Evolutionary conservation across 1,284 basidiomycete species (phyloP), one percentile per base, ranked within the genome.

Genomic region (Trametes hirsuta): DNA sequence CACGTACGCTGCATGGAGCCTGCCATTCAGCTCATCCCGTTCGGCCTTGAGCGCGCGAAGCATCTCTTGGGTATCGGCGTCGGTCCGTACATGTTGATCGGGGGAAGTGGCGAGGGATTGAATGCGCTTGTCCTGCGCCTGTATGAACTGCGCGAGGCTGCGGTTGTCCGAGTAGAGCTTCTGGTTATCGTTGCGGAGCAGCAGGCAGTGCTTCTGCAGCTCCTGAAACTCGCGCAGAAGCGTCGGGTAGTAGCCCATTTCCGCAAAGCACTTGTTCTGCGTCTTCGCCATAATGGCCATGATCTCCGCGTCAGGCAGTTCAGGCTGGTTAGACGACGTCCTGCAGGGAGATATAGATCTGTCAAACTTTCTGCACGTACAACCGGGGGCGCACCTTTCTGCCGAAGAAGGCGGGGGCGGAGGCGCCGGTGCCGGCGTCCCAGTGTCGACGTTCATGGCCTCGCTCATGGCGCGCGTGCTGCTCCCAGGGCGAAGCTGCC

Each of bases 81-180:
- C 46, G n/a, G 39, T 22, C 18, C 55, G 50, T 42, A 37, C 58
- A 47, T 51, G 46, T 40, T 58, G 56, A 18, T 61, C 61, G 6
- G 10, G 35, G 15, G 61, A 59, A 6, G 42, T 45, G 25, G 49
- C 21, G 24, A 63, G 50, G n/a, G 58, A 30, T 5, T 54, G 44
- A 37, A 69, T 46, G 34, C 59, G 62, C 58, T 66, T 53, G 39
- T 68, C 61, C 44, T 67, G 68, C 53, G 55, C 50, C 11, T 58
- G 51, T 12, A 68, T 61, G 47, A 64, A 55, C 44, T 59, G 55
- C 11, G 68, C 62, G 3, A 70, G 62, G 15, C 54, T 66, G 22
- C 51, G 70, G 64, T 87, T 87, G 64, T 87, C 85, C 54, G 80
- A 72, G 60, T 77, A 83, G 36, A 87, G 73, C 65, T 77, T 82